Percentiles rank a stretch among this genome's conserved stretches.
Conservation (phyloP, 352 stramenopile species). For the Pythium rishiriense region DNA sequence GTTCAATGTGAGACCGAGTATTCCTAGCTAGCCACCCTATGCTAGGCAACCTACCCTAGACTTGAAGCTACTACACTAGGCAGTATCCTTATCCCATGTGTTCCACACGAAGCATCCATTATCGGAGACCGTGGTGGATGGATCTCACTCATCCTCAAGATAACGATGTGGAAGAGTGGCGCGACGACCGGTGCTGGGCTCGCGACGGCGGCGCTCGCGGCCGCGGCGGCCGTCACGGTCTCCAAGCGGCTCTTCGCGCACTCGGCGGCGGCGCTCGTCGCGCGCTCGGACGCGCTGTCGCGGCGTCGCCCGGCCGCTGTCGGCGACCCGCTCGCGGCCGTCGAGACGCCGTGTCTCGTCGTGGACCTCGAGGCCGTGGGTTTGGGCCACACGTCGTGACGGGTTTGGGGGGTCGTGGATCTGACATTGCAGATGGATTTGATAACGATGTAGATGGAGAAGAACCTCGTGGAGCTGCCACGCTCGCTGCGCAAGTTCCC, state of each 20-base stretch:
- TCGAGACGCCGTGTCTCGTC: conserved; percentile 69
- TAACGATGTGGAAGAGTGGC: conserved; percentile 20
- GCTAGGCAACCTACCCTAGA: not conserved
- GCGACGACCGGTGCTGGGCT: not conserved
- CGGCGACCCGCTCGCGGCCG: conserved; percentile 38
- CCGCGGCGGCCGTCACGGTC: conserved; percentile 11
- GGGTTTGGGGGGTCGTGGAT: no score
- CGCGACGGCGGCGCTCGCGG: conserved; percentile 15
- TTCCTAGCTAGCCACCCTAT: not conserved
- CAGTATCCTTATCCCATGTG: not conserved
- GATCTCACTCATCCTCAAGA: not conserved
- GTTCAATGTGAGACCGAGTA: not conserved
- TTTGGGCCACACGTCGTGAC: no score
- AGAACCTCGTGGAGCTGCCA: conserved; percentile 46
- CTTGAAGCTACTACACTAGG: not conserved
- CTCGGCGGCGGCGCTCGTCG: not conserved
- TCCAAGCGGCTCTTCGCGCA: conserved; percentile 4
- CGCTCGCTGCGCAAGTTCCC: conserved; percentile 29
- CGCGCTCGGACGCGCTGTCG: conserved; percentile 16
- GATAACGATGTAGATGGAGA: conserved; percentile 64
- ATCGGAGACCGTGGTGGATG: not conserved
- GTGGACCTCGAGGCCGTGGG: conserved; percentile 61
- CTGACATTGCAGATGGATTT: no score
- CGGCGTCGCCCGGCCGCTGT: conserved; percentile 25
- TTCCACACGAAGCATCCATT: not conserved